Evolutionary conservation across 768 basidiomycete species (phyloP), one percentile per base, ranked within the genome.

Genomic region (Tremella yokohamensis): DNA sequence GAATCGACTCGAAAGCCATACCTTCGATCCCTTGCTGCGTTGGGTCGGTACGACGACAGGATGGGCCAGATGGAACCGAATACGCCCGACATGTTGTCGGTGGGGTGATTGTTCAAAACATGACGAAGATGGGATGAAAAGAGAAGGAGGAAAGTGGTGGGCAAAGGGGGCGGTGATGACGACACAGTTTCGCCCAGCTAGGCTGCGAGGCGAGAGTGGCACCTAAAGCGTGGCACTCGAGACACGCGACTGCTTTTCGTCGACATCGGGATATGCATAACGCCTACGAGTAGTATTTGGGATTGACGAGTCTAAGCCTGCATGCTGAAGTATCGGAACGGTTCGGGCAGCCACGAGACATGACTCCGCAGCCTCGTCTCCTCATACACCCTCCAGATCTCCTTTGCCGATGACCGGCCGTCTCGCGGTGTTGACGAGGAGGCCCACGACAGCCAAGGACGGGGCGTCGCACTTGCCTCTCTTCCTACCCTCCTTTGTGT

Each of bases 1-100:
- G 38, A 13, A 49, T 8, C 13, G 24, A 56, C 63, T 24, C 51
- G 11, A 11, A 34, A 34, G 29, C 29, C 29, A 6, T 11, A 70
- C 69, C 58, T 56, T 48, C 69, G 59, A 40, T 65, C 59, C 47
- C 60, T 49, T 0, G 69, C 64, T 47, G 66, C 69, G 42, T 66
- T 69, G 26, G 69, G 69, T 39, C 63, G 54, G 51, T 68, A 67
- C 8, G 68, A 60, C 11, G 66, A 52, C 2, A 65, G 58, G 53
- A 73, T 68, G 19, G 71, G 58, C 62, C 68, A 73, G 42, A 70
- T 42, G 25, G 61, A 55, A 8, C 61, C 59, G 44, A 70, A 40
- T 29, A 65, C 48, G 8, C 45, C 53, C 1, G 65, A 60, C 65
- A 67, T 67, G 26, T 7, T 64, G 47, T 54, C 37, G 52, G 40